Evolutionary conservation across 371 early-diverging fungal species (phyloP).

Genomic region (Mucor racemosus): DNA sequence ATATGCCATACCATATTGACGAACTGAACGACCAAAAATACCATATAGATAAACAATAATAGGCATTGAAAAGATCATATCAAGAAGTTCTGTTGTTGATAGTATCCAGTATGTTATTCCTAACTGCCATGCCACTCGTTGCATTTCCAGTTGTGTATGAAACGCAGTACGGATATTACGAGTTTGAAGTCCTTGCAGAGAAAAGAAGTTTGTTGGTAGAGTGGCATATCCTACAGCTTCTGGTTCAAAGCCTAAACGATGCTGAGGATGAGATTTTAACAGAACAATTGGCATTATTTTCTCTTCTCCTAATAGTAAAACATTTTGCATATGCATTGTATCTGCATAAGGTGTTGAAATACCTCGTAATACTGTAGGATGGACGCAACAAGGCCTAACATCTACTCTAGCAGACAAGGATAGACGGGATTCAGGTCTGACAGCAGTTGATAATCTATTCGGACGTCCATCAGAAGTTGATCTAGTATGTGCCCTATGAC

Average conservation of each 20-base stretch:
- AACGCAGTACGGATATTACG: constrained; percentile 42
- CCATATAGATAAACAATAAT: constrained; percentile 48
- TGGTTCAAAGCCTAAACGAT: constrained; percentile 53
- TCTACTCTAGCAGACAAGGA: constrained; percentile 33
- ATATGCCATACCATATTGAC: constrained; percentile 32
- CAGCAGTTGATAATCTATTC: neutral
- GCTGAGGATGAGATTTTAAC: constrained; percentile 45
- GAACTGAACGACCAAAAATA: constrained; percentile 39
- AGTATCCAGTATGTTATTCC: constrained; percentile 49
- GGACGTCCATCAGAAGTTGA: neutral
- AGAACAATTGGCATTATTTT: constrained; percentile 43
- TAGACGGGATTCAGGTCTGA: constrained; percentile 34
- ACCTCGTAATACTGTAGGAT: constrained; percentile 52
- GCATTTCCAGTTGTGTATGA: constrained; percentile 51
- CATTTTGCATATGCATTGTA: constrained; percentile 54
- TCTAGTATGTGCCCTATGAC: neutral
- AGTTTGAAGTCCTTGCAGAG: constrained; percentile 44
- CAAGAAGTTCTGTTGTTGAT: constrained; percentile 44
- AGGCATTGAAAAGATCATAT: constrained; percentile 48
- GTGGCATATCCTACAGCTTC: constrained; percentile 51
- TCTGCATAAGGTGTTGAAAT: constrained; percentile 40
- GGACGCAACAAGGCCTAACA: constrained; percentile 47
- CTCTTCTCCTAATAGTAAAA: constrained; percentile 52
- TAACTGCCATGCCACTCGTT: constrained; percentile 37
- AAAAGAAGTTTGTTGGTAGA: constrained; percentile 44